These are phyloP conservation scores for Wickerhamomyces pijperi DNA, from an alignment of 805 yeast genomes.

Conservation along the genomic window DNA sequence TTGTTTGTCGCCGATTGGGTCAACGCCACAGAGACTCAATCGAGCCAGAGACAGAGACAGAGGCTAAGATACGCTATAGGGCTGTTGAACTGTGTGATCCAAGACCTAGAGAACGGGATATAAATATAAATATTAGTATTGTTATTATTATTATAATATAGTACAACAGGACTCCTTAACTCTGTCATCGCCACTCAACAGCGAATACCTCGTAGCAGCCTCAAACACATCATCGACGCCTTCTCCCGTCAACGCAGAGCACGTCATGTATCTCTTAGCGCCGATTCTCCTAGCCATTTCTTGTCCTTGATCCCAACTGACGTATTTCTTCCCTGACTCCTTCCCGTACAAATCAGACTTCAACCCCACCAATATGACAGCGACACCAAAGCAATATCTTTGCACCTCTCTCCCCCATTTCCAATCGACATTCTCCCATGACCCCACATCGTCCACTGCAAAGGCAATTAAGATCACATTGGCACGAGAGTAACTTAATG, in stretches of 20 bases:
- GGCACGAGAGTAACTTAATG: conserved; percentile 79
- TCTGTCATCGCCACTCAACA: too few relatives aligned
- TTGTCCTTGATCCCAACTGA: conserved; percentile 43
- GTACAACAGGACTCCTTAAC: too few relatives aligned
- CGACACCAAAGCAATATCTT: too few relatives aligned
- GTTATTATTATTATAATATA: too few relatives aligned
- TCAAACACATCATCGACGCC: conserved; percentile 94
- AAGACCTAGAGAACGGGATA: too few relatives aligned
- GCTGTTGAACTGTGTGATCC: conserved; percentile 24
- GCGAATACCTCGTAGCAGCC: conserved; percentile 78
- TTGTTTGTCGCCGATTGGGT: too few relatives aligned
- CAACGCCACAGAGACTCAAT: too few relatives aligned
- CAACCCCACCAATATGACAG: too few relatives aligned
- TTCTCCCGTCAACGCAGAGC: conserved; percentile 87
- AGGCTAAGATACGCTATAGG: too few relatives aligned
- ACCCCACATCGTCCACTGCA: conserved; percentile 77
- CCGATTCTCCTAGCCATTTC: conserved; percentile 68
- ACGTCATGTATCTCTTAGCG: conserved; percentile 74
- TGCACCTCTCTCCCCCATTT: conserved; percentile 86
- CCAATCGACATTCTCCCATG: conserved; percentile 66
- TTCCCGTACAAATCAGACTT: conserved; percentile 64
- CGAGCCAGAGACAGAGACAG: too few relatives aligned
- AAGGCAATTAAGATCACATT: conserved; percentile 80
- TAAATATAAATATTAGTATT: too few relatives aligned
- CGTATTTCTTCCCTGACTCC: conserved; percentile 22